phyloP scores from a whole-genome alignment of 805 yeast genomes.

The Saturnispora sanitii region DNA sequence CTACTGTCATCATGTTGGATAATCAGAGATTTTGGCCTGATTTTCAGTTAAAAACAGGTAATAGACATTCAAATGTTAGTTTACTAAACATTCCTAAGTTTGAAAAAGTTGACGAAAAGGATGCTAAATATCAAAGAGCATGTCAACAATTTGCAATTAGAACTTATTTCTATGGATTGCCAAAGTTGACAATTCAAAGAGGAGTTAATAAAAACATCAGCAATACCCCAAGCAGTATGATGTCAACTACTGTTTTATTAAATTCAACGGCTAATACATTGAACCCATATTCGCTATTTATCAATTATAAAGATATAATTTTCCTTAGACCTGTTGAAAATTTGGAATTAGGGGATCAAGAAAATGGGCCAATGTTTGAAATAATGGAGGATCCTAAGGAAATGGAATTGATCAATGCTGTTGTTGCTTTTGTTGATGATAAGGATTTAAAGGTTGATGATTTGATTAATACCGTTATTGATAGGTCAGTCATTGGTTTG shows the following conservation, averaged over 20 bases:
- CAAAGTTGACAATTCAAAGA: slow-evolving; percentile 1
- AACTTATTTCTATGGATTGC: slow-evolving; percentile 78
- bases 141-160: slow-evolving; percentile 67
- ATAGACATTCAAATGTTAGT: slow-evolving; percentile 19
- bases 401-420: slow-evolving; percentile 59
- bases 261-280: slow-evolving; percentile 29
- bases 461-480: slow-evolving; percentile 6
- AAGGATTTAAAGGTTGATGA: slow-evolving; percentile 11
- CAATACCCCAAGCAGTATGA: slow-evolving; percentile 25
- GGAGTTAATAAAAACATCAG: slow-evolving; percentile 23
- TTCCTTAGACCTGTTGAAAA: slow-evolving; percentile 47
- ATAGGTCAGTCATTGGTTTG: slow-evolving; percentile 54
- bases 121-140: slow-evolving; percentile 57
- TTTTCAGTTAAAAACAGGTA: slow-evolving; percentile 39
- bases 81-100: slow-evolving; percentile 58
- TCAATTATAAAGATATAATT: slow-evolving; percentile 48
- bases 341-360: slow-evolving; percentile 14
- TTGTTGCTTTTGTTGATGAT: slow-evolving; percentile 34
- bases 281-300: slow-evolving; percentile 80
- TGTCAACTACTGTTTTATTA: slow-evolving; percentile 2
- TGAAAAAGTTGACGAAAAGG: slow-evolving; percentile 70
- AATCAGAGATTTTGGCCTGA: slow-evolving; percentile 62
- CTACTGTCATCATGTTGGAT: slow-evolving; percentile 60
- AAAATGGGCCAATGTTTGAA: slow-evolving; percentile 25
- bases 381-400: slow-evolving; percentile 24